These are phyloP conservation scores for Gnomoniopsis sp. DNA, from an alignment of 2,329 filamentous ascomycete species.

Conservation along the genomic window DNA sequence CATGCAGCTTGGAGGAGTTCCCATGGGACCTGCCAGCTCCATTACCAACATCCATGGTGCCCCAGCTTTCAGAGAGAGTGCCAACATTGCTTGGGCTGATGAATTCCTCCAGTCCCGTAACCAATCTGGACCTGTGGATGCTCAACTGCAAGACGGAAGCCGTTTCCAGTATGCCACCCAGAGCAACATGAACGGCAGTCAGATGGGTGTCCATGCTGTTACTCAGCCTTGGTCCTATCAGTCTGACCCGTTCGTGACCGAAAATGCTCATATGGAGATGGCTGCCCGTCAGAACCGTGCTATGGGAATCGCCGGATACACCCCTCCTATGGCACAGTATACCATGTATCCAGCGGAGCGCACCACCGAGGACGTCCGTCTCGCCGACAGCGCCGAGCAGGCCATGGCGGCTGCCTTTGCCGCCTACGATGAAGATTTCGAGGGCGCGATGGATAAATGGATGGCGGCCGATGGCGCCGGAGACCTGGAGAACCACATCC, in stretches of 20 bases:
- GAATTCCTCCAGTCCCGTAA: background rate
- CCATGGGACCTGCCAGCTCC: too few species aligned
- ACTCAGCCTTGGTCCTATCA: too few species aligned
- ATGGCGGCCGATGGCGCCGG: slow-evolving; percentile 29
- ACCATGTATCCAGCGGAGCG: slow-evolving; percentile 15
- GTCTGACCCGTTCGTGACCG: too few species aligned
- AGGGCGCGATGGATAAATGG: slow-evolving; percentile 28
- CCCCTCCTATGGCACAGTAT: background rate
- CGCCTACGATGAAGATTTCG: slow-evolving; percentile 26
- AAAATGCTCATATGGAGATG: too few species aligned
- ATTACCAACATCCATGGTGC: background rate
- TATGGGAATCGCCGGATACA: background rate
- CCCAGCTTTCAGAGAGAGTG: background rate
- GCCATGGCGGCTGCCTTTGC: slow-evolving; percentile 27
- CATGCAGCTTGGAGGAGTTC: background rate
- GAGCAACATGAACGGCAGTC: background rate
- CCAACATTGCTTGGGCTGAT: background rate
- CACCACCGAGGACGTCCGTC: slow-evolving; percentile 11
- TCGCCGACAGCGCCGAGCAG: slow-evolving; percentile 19
- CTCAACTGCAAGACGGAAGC: background rate
- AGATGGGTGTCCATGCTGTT: too few species aligned
- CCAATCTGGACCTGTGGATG: background rate
- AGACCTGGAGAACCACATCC: slow-evolving; percentile 22
- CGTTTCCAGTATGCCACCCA: background rate
- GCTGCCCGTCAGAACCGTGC: too few species aligned